Conservation (phyloP, 108 stramenopile species). For the Mediolabrus comicus region DNA sequence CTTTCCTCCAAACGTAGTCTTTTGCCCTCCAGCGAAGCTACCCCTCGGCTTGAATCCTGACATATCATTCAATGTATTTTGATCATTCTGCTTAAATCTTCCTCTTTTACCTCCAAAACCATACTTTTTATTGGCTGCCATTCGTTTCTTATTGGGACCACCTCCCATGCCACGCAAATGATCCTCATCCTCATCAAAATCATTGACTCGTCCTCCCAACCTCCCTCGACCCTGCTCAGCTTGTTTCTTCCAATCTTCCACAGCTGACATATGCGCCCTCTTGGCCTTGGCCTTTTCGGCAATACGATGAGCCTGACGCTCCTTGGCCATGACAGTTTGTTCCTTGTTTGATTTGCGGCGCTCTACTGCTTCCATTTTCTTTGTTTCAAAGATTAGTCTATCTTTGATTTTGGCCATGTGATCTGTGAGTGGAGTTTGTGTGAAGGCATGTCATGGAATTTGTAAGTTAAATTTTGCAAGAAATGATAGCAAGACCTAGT, state of each 20-base stretch:
- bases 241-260: constrained; percentile 88
- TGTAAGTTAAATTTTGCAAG: background rate
- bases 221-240: constrained; percentile 52
- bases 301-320: constrained; percentile 75
- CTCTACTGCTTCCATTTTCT: constrained; percentile 98
- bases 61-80: constrained; percentile 74
- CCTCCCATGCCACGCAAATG: constrained; percentile 39
- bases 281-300: constrained; percentile 92
- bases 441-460: background rate
- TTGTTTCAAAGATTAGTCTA: constrained; percentile 95
- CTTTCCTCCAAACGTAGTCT: constrained; percentile 27
- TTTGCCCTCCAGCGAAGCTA: constrained; percentile 78
- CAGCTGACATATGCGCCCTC: constrained; percentile 75
- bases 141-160: constrained; percentile 62
- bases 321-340: constrained; percentile 74
- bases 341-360: constrained; percentile 83
- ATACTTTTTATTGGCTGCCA: constrained; percentile 66
- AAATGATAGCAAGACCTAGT: background rate
- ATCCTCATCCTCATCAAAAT: constrained; percentile 64
- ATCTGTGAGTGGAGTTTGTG: constrained; percentile 38
- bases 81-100: constrained; percentile 89
- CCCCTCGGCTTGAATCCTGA: constrained; percentile 79
- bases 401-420: constrained; percentile 97
- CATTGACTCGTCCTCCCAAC: constrained; percentile 49
- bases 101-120: constrained; percentile 84